Evolutionary conservation across 75 land plant genomes (phyloP), one percentile per base, ranked within the genome.

Genomic region (Azolla pinnata): DNA sequence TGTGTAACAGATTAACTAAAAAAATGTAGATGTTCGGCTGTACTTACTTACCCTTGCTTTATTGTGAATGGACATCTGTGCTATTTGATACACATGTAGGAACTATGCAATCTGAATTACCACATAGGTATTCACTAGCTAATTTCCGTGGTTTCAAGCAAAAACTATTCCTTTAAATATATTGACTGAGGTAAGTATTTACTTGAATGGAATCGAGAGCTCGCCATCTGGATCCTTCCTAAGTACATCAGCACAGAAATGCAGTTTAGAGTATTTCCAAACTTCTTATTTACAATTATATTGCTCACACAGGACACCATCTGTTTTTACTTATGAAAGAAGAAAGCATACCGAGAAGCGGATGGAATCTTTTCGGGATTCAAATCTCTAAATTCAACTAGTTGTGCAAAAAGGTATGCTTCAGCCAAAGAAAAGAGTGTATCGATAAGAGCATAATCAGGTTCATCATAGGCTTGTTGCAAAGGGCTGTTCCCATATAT

Each of bases 401-500:
- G 58, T 31, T 65, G 59, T 19, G 67, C 67, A 65, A 65, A 65
- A 2, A 65, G 61, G 29, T 65, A 65, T 26, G 58, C 67, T 26
- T 65, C 67, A 23, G 67, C 67, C 29, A 65, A 40, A 29, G 59
- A 65, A 27, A 65, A 65, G 1, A 65, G 45, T 1, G 67, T 65
- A 32, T 65, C 67, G 8, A 65, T 65, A 4, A 65, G 62, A 50
- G 67, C 67, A 55, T 65, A 65, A 56, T 65, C 67, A 24, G 67
- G 67, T 23, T 65, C 67, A 51, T 63, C 65, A 25, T 60, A 73
- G 1, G 75, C 54, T 56, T 73, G 73, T 28, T 68, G 74, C 25
- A 71, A 73, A 44, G 68, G 48, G 25, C 73, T 66, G 70, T 61
- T 60, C 47, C 74, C 64, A 47, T 73, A 73, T 31, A 64, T 67